phyloP scores from a whole-genome alignment of 192 early-diverging fungal genomes.

The Mortierella hygrophila region DNA sequence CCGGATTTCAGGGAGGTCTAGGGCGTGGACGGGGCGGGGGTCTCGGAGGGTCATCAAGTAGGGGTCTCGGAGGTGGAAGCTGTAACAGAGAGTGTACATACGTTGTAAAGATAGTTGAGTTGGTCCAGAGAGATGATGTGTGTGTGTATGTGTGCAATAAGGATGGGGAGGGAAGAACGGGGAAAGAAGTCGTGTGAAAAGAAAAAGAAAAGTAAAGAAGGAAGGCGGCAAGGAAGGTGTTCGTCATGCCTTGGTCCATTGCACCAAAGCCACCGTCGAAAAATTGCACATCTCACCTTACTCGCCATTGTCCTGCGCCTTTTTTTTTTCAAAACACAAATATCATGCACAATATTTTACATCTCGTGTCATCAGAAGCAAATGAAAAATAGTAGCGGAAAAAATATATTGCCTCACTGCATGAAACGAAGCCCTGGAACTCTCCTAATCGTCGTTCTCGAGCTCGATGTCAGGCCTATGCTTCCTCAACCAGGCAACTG shows the following conservation, averaged over 20 bases:
- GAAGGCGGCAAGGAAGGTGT: too few relatives aligned
- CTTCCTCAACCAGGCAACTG: conserved; percentile 18
- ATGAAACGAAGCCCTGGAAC: background rate
- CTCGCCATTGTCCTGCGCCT: background rate
- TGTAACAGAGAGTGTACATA: background rate
- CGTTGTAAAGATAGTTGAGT: background rate
- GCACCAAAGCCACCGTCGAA: background rate
- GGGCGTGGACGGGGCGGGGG: background rate
- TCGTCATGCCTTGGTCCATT: background rate
- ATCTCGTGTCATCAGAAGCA: too few relatives aligned
- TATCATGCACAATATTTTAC: background rate
- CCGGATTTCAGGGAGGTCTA: background rate
- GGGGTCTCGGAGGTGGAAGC: background rate
- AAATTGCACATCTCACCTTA: background rate
- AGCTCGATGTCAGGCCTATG: conserved; percentile 19
- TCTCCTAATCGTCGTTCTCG: background rate
- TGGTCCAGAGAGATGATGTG: background rate
- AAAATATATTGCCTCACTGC: background rate
- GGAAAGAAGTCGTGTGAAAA: too few relatives aligned
- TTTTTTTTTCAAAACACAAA: background rate
- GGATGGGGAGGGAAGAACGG: too few relatives aligned
- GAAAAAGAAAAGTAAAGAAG: too few relatives aligned
- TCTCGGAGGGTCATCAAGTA: background rate
- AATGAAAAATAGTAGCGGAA: background rate
- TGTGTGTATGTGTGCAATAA: too few relatives aligned